Conservation (phyloP, 1,284 basidiomycete genomes). For the Coniferiporia weirii region DNA sequence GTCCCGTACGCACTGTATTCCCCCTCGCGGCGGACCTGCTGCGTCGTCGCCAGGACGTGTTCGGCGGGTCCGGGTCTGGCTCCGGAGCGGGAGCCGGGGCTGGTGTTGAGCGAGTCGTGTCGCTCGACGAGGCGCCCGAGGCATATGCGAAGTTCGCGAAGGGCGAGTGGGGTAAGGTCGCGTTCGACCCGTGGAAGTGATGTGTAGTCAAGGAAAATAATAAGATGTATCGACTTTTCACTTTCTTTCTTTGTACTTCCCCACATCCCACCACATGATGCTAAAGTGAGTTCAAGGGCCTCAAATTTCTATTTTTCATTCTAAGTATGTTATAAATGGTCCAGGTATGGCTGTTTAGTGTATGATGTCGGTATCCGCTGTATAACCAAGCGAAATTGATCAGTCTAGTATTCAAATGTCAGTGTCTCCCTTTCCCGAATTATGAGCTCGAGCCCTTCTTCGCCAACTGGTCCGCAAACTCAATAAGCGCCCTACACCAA, state of each 20-base stretch:
- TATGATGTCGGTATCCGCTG: too few relatives aligned
- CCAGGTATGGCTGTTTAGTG: too few relatives aligned
- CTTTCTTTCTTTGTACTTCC: not conserved
- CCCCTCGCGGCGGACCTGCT: constrained; percentile 69
- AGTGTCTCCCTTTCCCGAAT: too few relatives aligned
- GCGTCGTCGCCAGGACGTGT: constrained; percentile 62
- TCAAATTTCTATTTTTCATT: too few relatives aligned
- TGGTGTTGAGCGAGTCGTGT: constrained; percentile 60
- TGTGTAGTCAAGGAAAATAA: not conserved
- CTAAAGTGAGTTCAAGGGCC: too few relatives aligned
- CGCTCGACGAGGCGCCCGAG: constrained; percentile 49
- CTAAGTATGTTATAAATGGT: too few relatives aligned
- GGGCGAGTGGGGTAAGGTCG: constrained; percentile 63
- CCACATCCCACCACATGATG: too few relatives aligned
- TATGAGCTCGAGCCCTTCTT: not conserved
- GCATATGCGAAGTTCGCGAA: constrained; percentile 64
- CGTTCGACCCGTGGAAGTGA: constrained; percentile 63
- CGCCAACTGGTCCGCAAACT: constrained; percentile 30
- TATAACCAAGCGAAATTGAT: too few relatives aligned
- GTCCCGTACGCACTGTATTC: constrained; percentile 79
- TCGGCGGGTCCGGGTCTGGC: constrained; percentile 30
- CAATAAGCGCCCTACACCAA: constrained; percentile 27
- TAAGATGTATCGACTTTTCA: not conserved
- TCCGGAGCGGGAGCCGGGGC: constrained; percentile 27
- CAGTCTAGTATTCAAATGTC: too few relatives aligned